A percentile compares a stretch with the other conserved stretches of the same genome.
Conservation (phyloP, 192 early-diverging fungal genomes). For the Chytriomyces sp. region DNA sequence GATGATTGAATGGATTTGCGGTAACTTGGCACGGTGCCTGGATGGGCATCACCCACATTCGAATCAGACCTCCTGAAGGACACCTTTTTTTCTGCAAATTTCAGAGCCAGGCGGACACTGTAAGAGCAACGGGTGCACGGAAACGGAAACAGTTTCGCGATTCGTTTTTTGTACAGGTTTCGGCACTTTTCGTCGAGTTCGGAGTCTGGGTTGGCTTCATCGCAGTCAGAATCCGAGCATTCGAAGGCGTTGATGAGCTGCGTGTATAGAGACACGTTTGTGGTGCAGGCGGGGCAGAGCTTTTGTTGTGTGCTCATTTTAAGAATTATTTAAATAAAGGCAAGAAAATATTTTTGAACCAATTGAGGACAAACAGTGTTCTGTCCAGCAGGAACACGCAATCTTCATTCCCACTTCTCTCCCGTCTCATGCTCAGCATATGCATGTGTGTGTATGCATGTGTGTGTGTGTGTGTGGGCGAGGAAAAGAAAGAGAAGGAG, state of each 20-base stretch:
- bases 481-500: no score
- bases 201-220: neutral
- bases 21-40: neutral
- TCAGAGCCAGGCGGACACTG: neutral
- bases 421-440: neutral
- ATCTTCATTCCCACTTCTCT: neutral
- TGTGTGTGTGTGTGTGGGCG: neutral
- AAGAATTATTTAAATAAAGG: neutral
- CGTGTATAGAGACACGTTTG: neutral
- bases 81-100: neutral
- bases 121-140: neutral
- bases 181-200: neutral
- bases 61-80: neutral
- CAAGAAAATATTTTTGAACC: neutral
- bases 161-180: neutral
- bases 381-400: neutral
- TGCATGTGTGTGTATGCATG: neutral
- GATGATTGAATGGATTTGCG: neutral
- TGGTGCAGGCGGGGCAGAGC: neutral
- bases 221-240: neutral
- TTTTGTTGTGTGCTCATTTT: neutral
- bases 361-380: neutral
- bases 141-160: neutral
- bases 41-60: neutral
- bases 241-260: neutral